Base-by-base conservation (phyloP, 2,329 filamentous ascomycete species). In the Beauveria scarabaeidicola region DNA sequence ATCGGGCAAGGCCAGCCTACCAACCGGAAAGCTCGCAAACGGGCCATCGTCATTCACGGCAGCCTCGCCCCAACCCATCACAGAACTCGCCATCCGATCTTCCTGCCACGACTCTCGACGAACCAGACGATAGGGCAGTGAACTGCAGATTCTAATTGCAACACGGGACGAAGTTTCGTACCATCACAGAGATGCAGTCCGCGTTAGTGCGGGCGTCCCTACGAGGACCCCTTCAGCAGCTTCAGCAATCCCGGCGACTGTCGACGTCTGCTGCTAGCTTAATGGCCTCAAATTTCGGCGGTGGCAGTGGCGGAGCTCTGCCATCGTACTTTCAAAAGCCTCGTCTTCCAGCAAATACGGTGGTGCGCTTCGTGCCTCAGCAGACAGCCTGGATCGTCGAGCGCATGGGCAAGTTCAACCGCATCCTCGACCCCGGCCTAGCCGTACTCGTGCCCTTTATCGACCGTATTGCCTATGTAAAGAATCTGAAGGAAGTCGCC, bases 331-430 rank as follows among this genome's bases (percentile, higher is more conserved):
- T 96, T 74, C 87, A 89, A 70, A 82, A 82, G 64, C 78, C 81
- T 13, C 79, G 82, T 23, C 81, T 97, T 56, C 94, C 94, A 29
- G 90, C 92, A 66, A 99, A 99, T 76, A 99, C 94, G 4, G 80
- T 99, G 63, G 80, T 99, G 68, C 90, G 93, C 62, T 99, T 97
- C 75, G 94, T 99, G 46, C 94, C 94, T n/a, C 94, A 99, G 76
- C 94, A 99, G 79, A 97, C 93, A 67, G 94, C 94, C 73, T 99
- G 94, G 94, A 93, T 99, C 61, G 94, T 99, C 60, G 94, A 99
- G 83, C 92, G 94, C 70, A 99, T 99, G 94, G 94, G 94, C 69
- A 94, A 92, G 75, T 99, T 96, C 78, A 88, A 90, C 76, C 84
- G 92, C 62, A 97, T 99, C 69, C 79, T 99, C 54, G 85, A 97